A percentile compares a stretch with the other conserved stretches of the same genome.
Evolutionary conservation across 306 rosid species (phyloP).

Genomic region (Cucurbita ficifolia): DNA sequence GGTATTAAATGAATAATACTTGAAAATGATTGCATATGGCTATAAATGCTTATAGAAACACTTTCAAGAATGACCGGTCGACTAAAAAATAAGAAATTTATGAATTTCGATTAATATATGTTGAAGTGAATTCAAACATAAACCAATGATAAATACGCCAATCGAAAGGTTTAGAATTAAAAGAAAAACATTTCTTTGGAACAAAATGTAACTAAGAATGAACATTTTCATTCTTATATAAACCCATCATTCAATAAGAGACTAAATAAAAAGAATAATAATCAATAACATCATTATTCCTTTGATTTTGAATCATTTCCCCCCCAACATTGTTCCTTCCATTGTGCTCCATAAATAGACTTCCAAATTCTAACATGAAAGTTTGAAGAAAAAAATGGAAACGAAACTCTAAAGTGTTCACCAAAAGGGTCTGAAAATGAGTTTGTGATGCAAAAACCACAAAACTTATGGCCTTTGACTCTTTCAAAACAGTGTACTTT

Average conservation of each 20-base stretch:
- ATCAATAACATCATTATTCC: too few relatives aligned
- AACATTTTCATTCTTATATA: background rate
- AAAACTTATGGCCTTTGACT: background rate
- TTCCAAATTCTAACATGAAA: background rate
- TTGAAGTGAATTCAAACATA: too few relatives aligned
- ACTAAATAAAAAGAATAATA: too few relatives aligned
- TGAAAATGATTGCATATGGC: background rate
- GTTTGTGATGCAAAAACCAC: background rate
- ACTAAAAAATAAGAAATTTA: background rate
- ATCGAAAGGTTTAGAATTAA: too few relatives aligned
- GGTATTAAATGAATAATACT: background rate
- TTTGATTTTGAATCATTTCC: background rate
- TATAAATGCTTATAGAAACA: background rate
- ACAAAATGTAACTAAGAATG: background rate
- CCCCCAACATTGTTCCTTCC: background rate
- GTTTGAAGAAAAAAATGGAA: background rate
- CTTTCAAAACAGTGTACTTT: background rate
- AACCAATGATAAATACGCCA: too few relatives aligned
- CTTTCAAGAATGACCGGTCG: background rate
- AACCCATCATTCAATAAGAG: background rate
- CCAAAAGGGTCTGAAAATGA: background rate
- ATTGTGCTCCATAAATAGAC: background rate
- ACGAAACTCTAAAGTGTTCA: background rate
- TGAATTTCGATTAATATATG: background rate
- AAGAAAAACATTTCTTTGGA: background rate